phyloP scores from a whole-genome alignment of 2,329 filamentous ascomycete genomes.

The Aureobasidium sp. region DNA sequence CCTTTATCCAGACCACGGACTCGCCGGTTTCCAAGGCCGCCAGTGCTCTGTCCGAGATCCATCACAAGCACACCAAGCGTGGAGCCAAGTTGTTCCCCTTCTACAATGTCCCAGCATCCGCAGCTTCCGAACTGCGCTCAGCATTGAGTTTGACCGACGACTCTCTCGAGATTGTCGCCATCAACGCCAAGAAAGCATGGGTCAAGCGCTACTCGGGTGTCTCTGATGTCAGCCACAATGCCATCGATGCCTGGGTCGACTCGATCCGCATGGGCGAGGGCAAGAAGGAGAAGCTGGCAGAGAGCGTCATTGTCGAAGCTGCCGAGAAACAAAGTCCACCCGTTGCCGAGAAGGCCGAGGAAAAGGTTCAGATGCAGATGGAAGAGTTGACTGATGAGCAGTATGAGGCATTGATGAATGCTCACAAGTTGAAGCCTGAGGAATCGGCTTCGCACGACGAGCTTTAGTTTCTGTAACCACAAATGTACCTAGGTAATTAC shows the following conservation, averaged over 20 bases:
- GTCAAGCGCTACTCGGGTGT: constrained; percentile 62
- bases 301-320: constrained; percentile 31
- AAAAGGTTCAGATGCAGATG: constrained; percentile 23
- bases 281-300: constrained; percentile 60
- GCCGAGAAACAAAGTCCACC: neutral
- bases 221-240: constrained; percentile 43
- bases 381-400: constrained; percentile 28
- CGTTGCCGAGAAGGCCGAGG: constrained; percentile 14
- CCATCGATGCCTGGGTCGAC: constrained; percentile 80
- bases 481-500: neutral
- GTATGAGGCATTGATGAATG: constrained; percentile 24
- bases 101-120: constrained; percentile 58
- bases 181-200: constrained; percentile 82
- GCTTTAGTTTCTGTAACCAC: constrained; percentile 15
- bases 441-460: constrained; percentile 23
- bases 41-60: constrained; percentile 59
- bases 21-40: constrained; percentile 38
- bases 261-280: constrained; percentile 84
- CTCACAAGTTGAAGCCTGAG: neutral
- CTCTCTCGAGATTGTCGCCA: constrained; percentile 63
- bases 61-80: constrained; percentile 61
- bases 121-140: constrained; percentile 41
- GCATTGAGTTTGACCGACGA: constrained; percentile 52
- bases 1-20: constrained; percentile 34
- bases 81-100: constrained; percentile 72